Evolutionary conservation across 2,329 filamentous ascomycete species (phyloP), one percentile per base, ranked within the genome.

Genomic region (Colletotrichum australisinense): DNA sequence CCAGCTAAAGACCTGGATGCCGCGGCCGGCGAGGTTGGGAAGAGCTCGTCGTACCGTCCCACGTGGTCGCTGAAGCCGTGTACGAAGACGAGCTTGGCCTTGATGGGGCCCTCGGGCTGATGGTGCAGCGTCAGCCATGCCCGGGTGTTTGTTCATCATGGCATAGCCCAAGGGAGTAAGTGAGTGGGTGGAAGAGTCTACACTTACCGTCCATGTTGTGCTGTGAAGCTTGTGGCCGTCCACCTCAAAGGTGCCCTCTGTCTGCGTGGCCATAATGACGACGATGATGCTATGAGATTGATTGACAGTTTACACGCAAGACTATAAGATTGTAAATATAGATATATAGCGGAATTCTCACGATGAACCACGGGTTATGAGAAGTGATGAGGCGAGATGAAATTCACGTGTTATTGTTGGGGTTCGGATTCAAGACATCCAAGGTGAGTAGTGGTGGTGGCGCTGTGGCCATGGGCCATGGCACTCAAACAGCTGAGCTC

Each of bases 11-110:
- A 94, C 89, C 78, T 94, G 91, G 78, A 98, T 95, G 74, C 93
- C 94, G 67, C 88, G 88, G 12, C 86, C 84, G 26, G 93, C 92
- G 60, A 98, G 88, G 16, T 84, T 85, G 6, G 91, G 83, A 97
- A 96, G 78, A 98, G 89, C 68, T 88, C 87, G 79, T 91, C 89
- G 84, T 98, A 97, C 72, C 91, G 90, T 82, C 93, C 91, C 81
- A 93, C 86, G 82, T 97, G 94, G 83, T 98, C 95, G 81, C 91
- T 95, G 87, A 95, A 98, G 78, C 95, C 95, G 84, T 98, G 95
- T 75, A 98, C 85, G 83, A 97, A 93, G 78, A 97, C 87, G 63
- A 97, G 82, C 76, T 93, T 93, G 46, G 95, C 95, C 78, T 88
- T 89, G 68, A 88, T 83, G 14, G 87, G 83, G 16, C 85, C 87